Evolutionary conservation across 495 filamentous ascomycete genomes (phyloP).

Genomic region (Hypoxylon trugodes): DNA sequence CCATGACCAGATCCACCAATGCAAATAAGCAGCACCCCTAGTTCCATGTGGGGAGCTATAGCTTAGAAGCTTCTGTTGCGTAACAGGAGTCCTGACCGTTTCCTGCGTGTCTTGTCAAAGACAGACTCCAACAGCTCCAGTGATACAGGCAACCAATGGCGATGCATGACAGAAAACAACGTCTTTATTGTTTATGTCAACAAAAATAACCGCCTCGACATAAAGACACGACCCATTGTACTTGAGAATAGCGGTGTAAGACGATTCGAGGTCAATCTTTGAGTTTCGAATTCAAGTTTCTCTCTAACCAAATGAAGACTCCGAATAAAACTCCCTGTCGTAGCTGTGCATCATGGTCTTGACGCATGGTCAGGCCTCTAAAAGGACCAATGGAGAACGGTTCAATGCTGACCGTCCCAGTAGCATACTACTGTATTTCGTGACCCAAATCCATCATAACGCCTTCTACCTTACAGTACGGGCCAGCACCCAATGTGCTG

Average conservation of each 20-base stretch:
- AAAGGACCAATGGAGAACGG: slow-evolving; percentile 16
- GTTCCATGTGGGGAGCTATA: background rate
- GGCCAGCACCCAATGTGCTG: slow-evolving; percentile 14
- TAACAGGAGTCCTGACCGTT: slow-evolving; percentile 10
- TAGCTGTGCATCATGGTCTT: slow-evolving; percentile 33
- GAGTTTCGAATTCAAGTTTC: slow-evolving; percentile 15
- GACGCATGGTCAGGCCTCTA: slow-evolving; percentile 31
- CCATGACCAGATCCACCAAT: background rate
- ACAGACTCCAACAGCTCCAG: no score
- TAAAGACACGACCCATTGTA: background rate
- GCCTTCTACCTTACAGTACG: slow-evolving; percentile 22
- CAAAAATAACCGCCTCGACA: slow-evolving; percentile 3
- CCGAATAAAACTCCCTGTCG: slow-evolving; percentile 12
- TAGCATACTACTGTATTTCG: background rate
- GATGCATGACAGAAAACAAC: background rate
- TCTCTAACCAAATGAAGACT: slow-evolving; percentile 29
- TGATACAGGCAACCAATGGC: slow-evolving; percentile 1
- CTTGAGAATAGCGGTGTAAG: slow-evolving; percentile 26
- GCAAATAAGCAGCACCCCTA: slow-evolving; percentile 4
- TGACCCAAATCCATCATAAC: slow-evolving; percentile 18
- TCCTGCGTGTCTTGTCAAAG: slow-evolving; percentile 27
- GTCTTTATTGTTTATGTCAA: slow-evolving; percentile 11
- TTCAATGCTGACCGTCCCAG: slow-evolving; percentile 15
- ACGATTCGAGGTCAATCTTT: slow-evolving; percentile 1
- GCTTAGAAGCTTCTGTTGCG: background rate